These are phyloP conservation scores for Microsporum ferrugineum DNA, from an alignment of 2,329 filamentous ascomycete species.

Conservation along the genomic window DNA sequence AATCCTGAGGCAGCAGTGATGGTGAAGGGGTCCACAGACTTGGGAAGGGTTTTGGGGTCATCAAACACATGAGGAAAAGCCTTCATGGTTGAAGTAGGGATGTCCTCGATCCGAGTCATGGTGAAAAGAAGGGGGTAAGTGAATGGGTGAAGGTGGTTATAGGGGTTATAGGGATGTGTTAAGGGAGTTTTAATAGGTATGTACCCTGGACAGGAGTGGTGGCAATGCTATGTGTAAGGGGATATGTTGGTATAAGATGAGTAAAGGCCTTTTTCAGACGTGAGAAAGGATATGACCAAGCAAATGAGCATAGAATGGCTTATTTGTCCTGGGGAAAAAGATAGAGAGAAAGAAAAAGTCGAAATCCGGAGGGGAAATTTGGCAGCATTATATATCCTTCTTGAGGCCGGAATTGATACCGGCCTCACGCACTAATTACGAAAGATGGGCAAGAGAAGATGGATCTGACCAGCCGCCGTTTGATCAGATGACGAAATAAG, in stretches of 20 bases:
- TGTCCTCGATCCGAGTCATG: constrained; percentile 28
- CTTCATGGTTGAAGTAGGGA: constrained; percentile 28
- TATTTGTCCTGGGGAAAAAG: constrained; percentile 12
- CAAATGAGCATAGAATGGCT: constrained; percentile 12
- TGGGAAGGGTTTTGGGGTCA: constrained; percentile 32
- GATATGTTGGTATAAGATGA: background rate
- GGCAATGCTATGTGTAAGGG: background rate
- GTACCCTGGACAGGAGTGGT: background rate
- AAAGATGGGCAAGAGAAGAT: constrained; percentile 18
- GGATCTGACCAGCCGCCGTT: constrained; percentile 16
- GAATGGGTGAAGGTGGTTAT: background rate
- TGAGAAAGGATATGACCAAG: constrained; percentile 1
- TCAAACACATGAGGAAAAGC: constrained; percentile 36
- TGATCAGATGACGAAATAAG: constrained; percentile 8
- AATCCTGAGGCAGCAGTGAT: constrained; percentile 38
- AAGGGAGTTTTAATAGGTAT: background rate
- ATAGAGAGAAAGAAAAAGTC: constrained; percentile 22
- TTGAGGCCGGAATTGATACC: constrained; percentile 38
- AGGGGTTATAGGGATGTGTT: background rate
- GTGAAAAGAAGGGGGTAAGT: constrained; percentile 11
- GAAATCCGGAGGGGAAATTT: constrained; percentile 1
- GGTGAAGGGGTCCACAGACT: constrained; percentile 37
- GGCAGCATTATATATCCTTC: constrained; percentile 30
- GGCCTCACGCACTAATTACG: constrained; percentile 33
- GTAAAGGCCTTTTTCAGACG: background rate